A percentile compares a stretch with the other conserved stretches of the same genome.
phyloP scores from a whole-genome alignment of 2,329 filamentous ascomycete species.

The Colletotrichum brevisporum region DNA sequence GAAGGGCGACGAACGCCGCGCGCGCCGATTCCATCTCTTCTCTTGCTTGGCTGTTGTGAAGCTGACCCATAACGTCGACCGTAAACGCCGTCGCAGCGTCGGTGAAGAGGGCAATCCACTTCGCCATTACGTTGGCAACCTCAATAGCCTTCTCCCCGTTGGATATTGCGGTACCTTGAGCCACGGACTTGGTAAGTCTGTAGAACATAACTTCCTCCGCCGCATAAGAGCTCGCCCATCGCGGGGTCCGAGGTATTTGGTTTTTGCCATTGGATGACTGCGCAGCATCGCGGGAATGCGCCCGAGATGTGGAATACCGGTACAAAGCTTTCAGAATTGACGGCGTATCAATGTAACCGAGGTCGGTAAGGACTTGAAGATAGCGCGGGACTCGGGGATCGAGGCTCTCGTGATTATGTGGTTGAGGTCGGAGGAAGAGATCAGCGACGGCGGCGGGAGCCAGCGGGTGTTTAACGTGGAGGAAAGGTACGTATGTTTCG shows the following conservation, averaged over 20 bases:
- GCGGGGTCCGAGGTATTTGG: constrained; percentile 40
- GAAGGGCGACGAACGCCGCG: constrained; percentile 74
- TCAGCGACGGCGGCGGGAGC: constrained; percentile 67
- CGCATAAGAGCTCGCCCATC: constrained; percentile 71
- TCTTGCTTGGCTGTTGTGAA: constrained; percentile 59
- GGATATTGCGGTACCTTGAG: constrained; percentile 64
- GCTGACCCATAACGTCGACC: constrained; percentile 62
- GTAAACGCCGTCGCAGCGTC: constrained; percentile 64
- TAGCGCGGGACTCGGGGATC: constrained; percentile 74
- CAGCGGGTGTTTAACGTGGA: constrained; percentile 67
- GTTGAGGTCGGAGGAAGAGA: constrained; percentile 69
- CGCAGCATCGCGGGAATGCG: constrained; percentile 47
- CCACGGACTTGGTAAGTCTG: constrained; percentile 90
- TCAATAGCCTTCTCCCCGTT: constrained; percentile 63
- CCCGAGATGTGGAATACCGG: constrained; percentile 69
- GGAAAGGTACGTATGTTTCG: constrained; percentile 62
- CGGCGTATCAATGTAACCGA: constrained; percentile 66
- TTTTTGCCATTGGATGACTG: constrained; percentile 9
- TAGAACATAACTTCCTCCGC: constrained; percentile 94
- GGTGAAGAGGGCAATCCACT: constrained; percentile 73
- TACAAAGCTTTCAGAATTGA: constrained; percentile 69
- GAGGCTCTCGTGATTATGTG: constrained; percentile 62
- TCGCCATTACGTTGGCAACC: constrained; percentile 64
- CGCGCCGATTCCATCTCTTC: constrained; percentile 74
- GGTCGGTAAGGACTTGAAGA: constrained; percentile 67